phyloP scores from a whole-genome alignment of 148 eudicot genomes.

The Rhododendron griersonianum region DNA sequence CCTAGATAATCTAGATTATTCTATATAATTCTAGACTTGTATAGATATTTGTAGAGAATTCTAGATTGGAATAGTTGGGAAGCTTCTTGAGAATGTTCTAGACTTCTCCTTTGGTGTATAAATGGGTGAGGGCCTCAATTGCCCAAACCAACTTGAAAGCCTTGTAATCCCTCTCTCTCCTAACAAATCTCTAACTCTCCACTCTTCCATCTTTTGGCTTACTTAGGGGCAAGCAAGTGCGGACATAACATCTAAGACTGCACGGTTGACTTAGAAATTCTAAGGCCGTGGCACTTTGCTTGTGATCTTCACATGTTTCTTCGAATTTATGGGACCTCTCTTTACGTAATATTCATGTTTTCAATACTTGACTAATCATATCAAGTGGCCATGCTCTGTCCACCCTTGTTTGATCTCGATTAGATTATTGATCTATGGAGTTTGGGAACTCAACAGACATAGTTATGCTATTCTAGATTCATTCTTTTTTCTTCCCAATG shows the following conservation, averaged over 20 bases:
- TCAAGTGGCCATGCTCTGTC: neutral
- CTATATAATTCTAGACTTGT: neutral
- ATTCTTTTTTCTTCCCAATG: neutral
- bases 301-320: neutral
- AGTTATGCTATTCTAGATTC: neutral
- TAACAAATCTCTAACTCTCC: neutral
- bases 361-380: neutral
- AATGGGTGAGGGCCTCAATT: neutral
- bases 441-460: neutral
- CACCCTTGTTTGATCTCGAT: neutral
- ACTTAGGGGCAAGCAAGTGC: neutral
- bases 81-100: neutral
- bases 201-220: neutral
- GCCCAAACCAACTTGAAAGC: neutral
- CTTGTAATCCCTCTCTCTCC: too few relatives aligned
- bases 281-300: neutral
- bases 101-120: neutral
- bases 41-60: neutral
- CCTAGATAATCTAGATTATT: neutral
- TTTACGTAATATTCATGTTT: neutral
- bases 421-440: neutral
- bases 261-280: neutral
- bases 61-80: neutral
- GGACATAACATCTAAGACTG: neutral
- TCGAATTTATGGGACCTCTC: neutral